Evolutionary conservation across 1,284 basidiomycete genomes (phyloP), one percentile per base, ranked within the genome.

Genomic region (Clitocybe nebularis): DNA sequence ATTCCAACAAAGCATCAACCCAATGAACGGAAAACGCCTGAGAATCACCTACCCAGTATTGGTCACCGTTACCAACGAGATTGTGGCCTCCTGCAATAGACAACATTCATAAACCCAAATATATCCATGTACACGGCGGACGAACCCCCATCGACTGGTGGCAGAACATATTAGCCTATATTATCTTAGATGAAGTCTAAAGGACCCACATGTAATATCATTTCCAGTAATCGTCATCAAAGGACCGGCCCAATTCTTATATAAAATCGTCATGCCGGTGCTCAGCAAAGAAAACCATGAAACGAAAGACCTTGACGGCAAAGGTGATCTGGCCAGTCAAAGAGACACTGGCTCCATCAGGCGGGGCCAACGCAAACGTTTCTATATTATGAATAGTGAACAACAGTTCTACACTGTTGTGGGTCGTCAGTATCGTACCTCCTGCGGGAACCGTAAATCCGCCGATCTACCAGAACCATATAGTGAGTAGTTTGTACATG

Each of bases 381-480:
- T 36, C 34, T 36, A n/a, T n/a, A n/a, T n/a, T n/a, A n/a, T n/a
- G 17, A 17, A 34, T n/a, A 30, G 28, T 14, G 28, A 11, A 40
- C 36, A 69, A 58, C n/a, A n/a, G n/a, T n/a, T n/a, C n/a, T n/a
- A n/a, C n/a, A n/a, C n/a, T n/a, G n/a, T n/a, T n/a, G n/a, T n/a
- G n/a, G n/a, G n/a, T n/a, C n/a, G n/a, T n/a, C n/a, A n/a, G n/a
- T n/a, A n/a, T n/a, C 0, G 47, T 53, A 44, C 55, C 0, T 13
- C 59, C 64, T 34, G 49, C 53, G n/a, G 66, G 58, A 10, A 67
- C 66, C 5, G 52, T 63, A 14, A 49, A 49, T 13, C 47, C 47
- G 1, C 45, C 45, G 29, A 49, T 49, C 44, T 49, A 17, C 20
- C 13, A 30, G 7, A 26, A 30, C 11, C 28, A 11, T 30, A 4